Evolutionary conservation across 2,329 filamentous ascomycete species (phyloP), one percentile per base, ranked within the genome.

Genomic region (Fusarium mexicanum): DNA sequence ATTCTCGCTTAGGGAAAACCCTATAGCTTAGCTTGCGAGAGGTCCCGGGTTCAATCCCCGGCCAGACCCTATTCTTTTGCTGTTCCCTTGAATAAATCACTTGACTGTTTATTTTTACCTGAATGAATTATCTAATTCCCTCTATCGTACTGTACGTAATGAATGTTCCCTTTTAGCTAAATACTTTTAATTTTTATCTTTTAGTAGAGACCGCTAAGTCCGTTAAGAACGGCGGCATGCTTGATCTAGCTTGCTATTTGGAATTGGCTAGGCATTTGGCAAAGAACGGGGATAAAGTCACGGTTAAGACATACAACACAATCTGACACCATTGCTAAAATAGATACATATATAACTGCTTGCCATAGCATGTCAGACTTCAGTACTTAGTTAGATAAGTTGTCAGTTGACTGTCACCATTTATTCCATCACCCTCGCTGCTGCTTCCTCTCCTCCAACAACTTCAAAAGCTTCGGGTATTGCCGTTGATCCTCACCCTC

Each of bases 11-110:
- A 50, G 47, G 47, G 47, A 31, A 50, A 50, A 50, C 29, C 47
- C 47, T 50, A 50, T 50, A 80, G 81, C 80, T 72, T 38, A 66
- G 74, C 73, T 77, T 84, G 83, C 83, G 83, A 83, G 83, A 84
- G 83, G 83, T 84, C 83, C 82, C 82, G 82, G 82, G 83, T 84
- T 84, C 83, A 82, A 84, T 84, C 82, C 83, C 81, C 83, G 83
- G 83, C 82, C 82, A 83, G 82, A 83, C 82, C 83, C 83, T 76
- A 18, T 8, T 8, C 37, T 38, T 38, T 38, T 38, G 37, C 4
- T 38, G 10, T 38, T 38, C 4, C 38, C 38, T 22, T 1, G 1
- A 13, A 8, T 22, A 20, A 13, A 13, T 22, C 7, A 12, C 12
- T 20, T 13, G 13, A 22, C 22, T 40, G 14, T 40, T 37, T 37